A percentile compares a stretch with the other conserved stretches of the same genome.
These are phyloP conservation scores for Ustilago sp. DNA, from an alignment of 1,284 basidiomycete species.

Conservation along the genomic window DNA sequence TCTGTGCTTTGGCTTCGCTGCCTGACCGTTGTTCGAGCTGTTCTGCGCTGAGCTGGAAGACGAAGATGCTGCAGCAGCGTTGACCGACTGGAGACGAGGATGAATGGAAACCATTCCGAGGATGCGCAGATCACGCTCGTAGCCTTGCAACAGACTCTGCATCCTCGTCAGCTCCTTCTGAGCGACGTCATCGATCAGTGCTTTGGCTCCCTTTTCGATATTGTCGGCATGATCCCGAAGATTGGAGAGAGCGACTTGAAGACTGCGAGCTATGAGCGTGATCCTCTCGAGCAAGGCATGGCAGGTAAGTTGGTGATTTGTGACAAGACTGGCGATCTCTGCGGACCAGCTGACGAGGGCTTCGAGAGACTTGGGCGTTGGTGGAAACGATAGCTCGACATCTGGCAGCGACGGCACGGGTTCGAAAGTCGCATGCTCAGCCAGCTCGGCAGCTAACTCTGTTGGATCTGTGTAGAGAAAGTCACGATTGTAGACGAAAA, in stretches of 20 bases:
- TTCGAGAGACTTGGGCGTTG: constrained; percentile 57
- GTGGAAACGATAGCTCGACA: constrained; percentile 48
- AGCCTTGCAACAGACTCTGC: constrained; percentile 58
- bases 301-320: constrained; percentile 17
- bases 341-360: constrained; percentile 55
- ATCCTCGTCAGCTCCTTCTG: constrained; percentile 59
- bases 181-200: constrained; percentile 48
- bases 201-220: constrained; percentile 53
- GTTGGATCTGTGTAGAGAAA: constrained; percentile 63
- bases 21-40: constrained; percentile 18
- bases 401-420: constrained; percentile 23
- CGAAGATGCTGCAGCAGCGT: constrained; percentile 23
- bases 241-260: constrained; percentile 60
- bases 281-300: constrained; percentile 46
- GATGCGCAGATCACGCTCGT: constrained; percentile 60
- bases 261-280: constrained; percentile 55
- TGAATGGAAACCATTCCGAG: constrained; percentile 61
- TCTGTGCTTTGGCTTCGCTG: constrained; percentile 35
- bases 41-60: constrained; percentile 25
- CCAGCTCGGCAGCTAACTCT: constrained; percentile 55
- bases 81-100: constrained; percentile 50
- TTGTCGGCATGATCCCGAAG: constrained; percentile 59
- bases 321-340: constrained; percentile 22
- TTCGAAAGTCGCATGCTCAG: constrained; percentile 41
- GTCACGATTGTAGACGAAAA: constrained; percentile 67